Base-by-base conservation (phyloP, 306 rosid genomes). In the Chamaecrista fasciculata region DNA sequence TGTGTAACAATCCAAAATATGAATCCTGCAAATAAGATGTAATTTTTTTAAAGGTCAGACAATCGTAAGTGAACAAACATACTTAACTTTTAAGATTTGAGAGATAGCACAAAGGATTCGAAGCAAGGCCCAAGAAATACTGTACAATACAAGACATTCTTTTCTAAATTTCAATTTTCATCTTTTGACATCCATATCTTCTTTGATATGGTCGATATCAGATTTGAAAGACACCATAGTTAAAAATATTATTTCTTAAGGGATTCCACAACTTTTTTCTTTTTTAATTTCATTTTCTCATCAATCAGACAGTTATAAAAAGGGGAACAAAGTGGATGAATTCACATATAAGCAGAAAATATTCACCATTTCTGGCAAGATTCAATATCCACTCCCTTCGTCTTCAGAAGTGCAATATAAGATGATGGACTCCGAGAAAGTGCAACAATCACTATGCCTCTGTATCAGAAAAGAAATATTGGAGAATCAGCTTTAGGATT, bases 1-100 rank as follows among this genome's bases (percentile, higher is more conserved):
- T 2, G 96, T 80, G 78, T 88, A 93, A 84, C 96, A 93, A 84
- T 93, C 98, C 86, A 94, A 85, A 77, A 94, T 73, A 61, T 62
- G 89, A 84, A 94, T 76, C 96, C 98, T 88, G 88, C 58, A 83
- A 78, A 49, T 26, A 69, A 58, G 70, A 66, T 9, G 53, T 14
- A 50, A 43, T 36, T 71, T 34, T 36, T 71, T 34, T 6, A 73
- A 19, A 62, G 31, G 26, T 49, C 26, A 51, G 15, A 56, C 11
- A 34, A 18, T 33, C 18, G 19, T n/a, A 46, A 9, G 6, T 40
- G 3, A 55, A 55, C 0, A 63, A 67, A 59, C 7, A 26, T 4
- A 24, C 21, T 36, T 28, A 24, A 5, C 33, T 24, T 12, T 11
- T 11, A 26, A 36, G 23, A 70, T 56, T n/a, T 48, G 37, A 36